Percentiles rank a stretch among this genome's conserved stretches.
Conservation (phyloP, 108 stramenopile species). For the Cyclotella sp. region DNA sequence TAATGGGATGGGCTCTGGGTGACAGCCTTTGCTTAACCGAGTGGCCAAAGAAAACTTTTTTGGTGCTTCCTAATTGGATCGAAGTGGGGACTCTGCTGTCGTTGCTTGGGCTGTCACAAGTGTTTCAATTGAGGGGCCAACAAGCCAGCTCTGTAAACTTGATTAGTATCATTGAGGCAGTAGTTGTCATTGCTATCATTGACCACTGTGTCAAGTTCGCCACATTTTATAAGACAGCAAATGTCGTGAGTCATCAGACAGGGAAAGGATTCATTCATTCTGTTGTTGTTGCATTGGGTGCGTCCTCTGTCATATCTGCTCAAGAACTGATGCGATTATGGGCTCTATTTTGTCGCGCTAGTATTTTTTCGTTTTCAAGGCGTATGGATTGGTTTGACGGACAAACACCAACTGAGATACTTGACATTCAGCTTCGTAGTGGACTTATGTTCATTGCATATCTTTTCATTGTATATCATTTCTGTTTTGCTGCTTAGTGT, state of each 20-base stretch:
- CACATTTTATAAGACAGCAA: constrained; percentile 4
- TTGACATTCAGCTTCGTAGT: constrained; percentile 43
- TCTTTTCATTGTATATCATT: background rate
- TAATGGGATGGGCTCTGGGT: constrained; percentile 56
- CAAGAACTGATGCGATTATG: constrained; percentile 40
- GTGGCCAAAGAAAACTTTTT: constrained; percentile 45
- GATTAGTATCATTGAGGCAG: background rate
- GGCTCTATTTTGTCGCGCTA: constrained; percentile 9
- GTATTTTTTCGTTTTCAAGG: constrained; percentile 16
- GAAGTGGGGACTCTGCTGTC: constrained; percentile 22
- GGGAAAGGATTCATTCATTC: background rate
- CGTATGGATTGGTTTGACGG: constrained; percentile 50
- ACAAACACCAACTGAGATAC: constrained; percentile 20
- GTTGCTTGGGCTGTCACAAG: background rate
- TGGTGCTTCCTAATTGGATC: constrained; percentile 49
- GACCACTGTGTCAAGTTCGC: constrained; percentile 12
- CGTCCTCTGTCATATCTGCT: constrained; percentile 32
- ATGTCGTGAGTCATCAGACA: background rate
- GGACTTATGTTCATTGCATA: constrained; percentile 17
- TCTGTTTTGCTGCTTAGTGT: background rate
- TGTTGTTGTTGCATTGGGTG: constrained; percentile 37
- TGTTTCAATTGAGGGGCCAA: background rate
- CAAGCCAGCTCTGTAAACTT: background rate
- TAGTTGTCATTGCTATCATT: background rate
- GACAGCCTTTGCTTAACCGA: constrained; percentile 46